Evolutionary conservation across 1,284 basidiomycete species (phyloP), one percentile per base, ranked within the genome.

Genomic region (Neolentinus lepideus): DNA sequence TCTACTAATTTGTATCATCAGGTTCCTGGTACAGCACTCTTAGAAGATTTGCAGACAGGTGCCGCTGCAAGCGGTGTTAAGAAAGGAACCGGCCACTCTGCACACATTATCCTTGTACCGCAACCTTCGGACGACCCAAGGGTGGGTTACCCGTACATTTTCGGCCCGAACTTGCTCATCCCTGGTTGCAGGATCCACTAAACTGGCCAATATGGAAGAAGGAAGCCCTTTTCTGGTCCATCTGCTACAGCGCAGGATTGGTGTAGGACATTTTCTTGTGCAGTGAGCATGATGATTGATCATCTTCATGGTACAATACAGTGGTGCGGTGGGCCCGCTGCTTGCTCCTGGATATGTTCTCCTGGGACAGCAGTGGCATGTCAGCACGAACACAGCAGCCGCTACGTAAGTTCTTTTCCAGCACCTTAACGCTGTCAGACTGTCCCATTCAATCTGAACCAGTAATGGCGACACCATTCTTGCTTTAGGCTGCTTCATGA

Each of bases 21-120:
- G 56, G 56, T 57, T 26, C 56, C 56, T 27, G 56, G 56, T n/a
- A 57, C 56, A 45, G 46, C 56, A 1, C 52, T 57, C n/a, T 53
- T 57, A 26, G 53, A 48, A 16, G 53, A 54, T 2, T 35, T 24
- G 25, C 16, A n/a, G 36, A 26, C 10, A n/a, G 45, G 38, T 22
- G 22, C 16, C 2, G 45, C 25, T 16, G 27, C 11, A 22, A 19
- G 33, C 22, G 22, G 12, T n/a, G 24, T 2, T 3, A 24, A 51
- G 43, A 22, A 22, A 9, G 27, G 27, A 21, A 45, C 53, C 8
- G 53, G 53, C 36, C 56, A 46, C 8, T 46, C 53, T 26, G 21
- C 19, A 14, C 43, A 53, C 27, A 54, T 57, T 27, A 25, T 57
- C 10, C 53, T 57, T 25, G 43, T 57, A 36, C 56, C 56, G 29